Percentiles rank a stretch among this genome's conserved stretches.
These are phyloP conservation scores for Wickerhamomyces sp. DNA, from an alignment of 1,139 yeast species.

Conservation along the genomic window DNA sequence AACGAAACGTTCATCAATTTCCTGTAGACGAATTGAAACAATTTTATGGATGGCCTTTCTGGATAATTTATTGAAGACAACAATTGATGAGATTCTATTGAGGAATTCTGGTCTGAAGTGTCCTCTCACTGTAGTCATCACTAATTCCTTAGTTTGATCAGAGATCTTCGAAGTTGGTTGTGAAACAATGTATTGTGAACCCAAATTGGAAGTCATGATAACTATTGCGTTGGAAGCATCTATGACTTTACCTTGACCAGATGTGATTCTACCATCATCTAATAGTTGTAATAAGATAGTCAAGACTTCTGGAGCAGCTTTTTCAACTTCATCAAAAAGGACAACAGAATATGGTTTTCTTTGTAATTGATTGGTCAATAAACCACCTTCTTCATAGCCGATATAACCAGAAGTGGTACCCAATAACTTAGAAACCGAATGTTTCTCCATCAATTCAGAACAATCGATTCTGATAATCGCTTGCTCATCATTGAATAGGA, in stretches of 20 bases:
- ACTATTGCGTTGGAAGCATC: conserved; percentile 90
- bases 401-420: conserved; percentile 99
- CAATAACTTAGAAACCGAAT: conserved; percentile 88
- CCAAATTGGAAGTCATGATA: conserved; percentile 96
- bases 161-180: conserved; percentile 63
- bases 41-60: conserved; percentile 90
- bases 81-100: conserved; percentile 90
- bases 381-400: conserved; percentile 97
- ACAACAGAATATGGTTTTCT: conserved; percentile 94
- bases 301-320: conserved; percentile 98
- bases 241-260: conserved; percentile 89
- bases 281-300: conserved; percentile 85
- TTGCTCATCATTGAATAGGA: conserved; percentile 90
- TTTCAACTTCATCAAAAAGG: conserved; percentile 93
- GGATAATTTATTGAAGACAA: conserved; percentile 87
- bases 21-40: conserved; percentile 76
- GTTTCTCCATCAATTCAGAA: conserved; percentile 91
- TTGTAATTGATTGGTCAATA: conserved; percentile 84
- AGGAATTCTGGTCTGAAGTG: conserved; percentile 98
- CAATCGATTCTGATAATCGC: conserved; percentile 98
- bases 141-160: conserved; percentile 63
- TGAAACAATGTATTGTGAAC: conserved; percentile 83
- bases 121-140: conserved; percentile 77
- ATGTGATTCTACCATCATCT: conserved; percentile 95
- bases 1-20: conserved; percentile 80